Evolutionary conservation across 1,284 basidiomycete species (phyloP), one percentile per base, ranked within the genome.

Genomic region (Irpex sp.): DNA sequence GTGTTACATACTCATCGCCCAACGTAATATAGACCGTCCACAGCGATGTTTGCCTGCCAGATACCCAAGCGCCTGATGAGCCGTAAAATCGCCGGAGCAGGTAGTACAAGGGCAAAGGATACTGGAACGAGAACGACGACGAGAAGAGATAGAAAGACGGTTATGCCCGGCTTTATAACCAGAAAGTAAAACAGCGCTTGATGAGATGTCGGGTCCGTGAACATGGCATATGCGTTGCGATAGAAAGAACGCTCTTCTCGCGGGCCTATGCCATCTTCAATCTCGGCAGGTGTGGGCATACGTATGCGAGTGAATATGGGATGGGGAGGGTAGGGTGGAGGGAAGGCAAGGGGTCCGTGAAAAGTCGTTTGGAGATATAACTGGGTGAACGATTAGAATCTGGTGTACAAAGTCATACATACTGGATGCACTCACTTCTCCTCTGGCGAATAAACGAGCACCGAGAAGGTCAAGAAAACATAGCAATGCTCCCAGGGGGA

Each of bases 161-260:
- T 90, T 70, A 92, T 88, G 45, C 83, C 80, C 2, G 90, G 88
- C 72, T 92, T 92, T 77, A 92, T 85, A 60, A 92, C 87, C 61
- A 92, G 80, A 74, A 92, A 92, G 72, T 92, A 92, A 77, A 92
- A 91, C 4, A 92, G 78, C 0, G 90, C 85, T 74, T 88, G 88
- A 71, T 90, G 91, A 23, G 88, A 88, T 12, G 87, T 89, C 48
- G 87, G 75, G 67, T 91, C 90, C 52, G 86, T 85, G 71, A 91
- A 91, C 88, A 91, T 90, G n/a, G 85, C 80, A 67, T 90, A 90
- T 2, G 87, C 75, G 64, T 91, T 91, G 68, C 82, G 86, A 73
- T 91, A 88, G 74, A 91, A 91, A 4, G 87, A 88, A 0, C 74
- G 75, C 72, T 90, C 87, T 60, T 75, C 79, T 65, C 66, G 73